Conservation (phyloP, 1,284 basidiomycete genomes). For the Puccinia horiana region DNA sequence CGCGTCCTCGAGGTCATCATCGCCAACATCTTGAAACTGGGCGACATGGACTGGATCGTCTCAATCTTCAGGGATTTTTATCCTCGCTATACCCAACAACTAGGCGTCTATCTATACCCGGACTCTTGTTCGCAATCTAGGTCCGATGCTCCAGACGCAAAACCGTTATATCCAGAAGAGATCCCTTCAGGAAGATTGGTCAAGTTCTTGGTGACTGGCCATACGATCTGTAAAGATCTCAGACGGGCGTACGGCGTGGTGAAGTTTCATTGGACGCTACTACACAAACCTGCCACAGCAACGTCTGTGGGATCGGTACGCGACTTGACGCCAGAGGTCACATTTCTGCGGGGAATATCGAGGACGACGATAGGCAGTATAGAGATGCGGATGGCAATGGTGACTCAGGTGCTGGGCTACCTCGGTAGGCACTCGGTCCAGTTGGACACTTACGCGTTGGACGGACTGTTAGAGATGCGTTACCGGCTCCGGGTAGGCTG, state of each 20-base stretch:
- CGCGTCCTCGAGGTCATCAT: conserved; percentile 32
- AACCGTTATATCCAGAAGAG: not conserved
- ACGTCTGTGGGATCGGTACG: not conserved
- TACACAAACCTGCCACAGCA: not conserved
- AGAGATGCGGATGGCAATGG: conserved; percentile 2
- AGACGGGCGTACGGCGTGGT: not conserved
- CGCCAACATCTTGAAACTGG: conserved; percentile 16
- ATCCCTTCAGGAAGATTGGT: conserved; percentile 25
- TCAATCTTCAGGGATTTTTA: conserved; percentile 37
- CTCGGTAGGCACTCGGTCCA: too few species aligned
- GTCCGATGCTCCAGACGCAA: not conserved
- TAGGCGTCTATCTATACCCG: conserved; percentile 20
- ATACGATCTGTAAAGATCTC: conserved; percentile 13
- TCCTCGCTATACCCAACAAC: conserved; percentile 23
- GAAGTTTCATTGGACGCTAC: not conserved
- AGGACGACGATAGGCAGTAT: not conserved
- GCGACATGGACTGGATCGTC: conserved; percentile 41
- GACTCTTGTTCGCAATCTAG: not conserved
- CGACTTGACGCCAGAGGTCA: conserved; percentile 21
- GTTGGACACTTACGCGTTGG: conserved; percentile 28
- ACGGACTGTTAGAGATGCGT: conserved; percentile 21
- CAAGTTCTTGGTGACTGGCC: conserved; percentile 25
- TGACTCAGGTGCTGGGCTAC: not conserved
- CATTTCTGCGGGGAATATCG: conserved; percentile 8
- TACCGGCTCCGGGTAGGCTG: conserved; percentile 20